Conservation (phyloP, 1,284 basidiomycete species). For the Puccinia sorghi region DNA sequence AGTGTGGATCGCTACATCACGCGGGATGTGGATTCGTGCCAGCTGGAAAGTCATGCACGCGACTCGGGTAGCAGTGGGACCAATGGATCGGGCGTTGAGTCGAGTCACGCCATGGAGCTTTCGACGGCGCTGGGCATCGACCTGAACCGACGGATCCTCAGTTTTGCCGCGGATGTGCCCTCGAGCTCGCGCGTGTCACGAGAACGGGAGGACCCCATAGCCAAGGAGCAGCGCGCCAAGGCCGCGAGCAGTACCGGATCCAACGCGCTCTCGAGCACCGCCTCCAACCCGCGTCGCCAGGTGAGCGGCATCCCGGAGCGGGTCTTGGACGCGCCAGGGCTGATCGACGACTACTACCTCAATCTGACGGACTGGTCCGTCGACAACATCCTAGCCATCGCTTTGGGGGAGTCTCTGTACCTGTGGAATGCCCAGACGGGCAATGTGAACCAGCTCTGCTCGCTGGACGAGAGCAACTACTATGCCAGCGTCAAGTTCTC, state of each 20-base stretch:
- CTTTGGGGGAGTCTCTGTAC: slow-evolving; percentile 77
- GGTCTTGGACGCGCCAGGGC: slow-evolving; percentile 90
- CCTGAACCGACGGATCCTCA: slow-evolving; percentile 59
- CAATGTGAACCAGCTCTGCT: slow-evolving; percentile 69
- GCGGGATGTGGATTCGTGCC: slow-evolving; percentile 35
- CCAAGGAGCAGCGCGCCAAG: slow-evolving; percentile 53
- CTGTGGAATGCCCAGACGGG: slow-evolving; percentile 93
- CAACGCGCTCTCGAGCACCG: slow-evolving; percentile 58
- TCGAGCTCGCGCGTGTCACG: slow-evolving; percentile 53
- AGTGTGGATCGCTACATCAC: slow-evolving; percentile 49
- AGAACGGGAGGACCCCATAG: slow-evolving; percentile 57
- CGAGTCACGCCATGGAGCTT: slow-evolving; percentile 54
- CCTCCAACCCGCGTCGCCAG: slow-evolving; percentile 69
- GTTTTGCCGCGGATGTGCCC: slow-evolving; percentile 60
- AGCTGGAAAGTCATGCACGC: slow-evolving; percentile 23
- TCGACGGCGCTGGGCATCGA: slow-evolving; percentile 57
- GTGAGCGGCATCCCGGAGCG: slow-evolving; percentile 82
- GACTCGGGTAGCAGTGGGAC: slow-evolving; percentile 10
- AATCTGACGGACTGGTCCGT: slow-evolving; percentile 89
- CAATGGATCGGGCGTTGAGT: slow-evolving; percentile 19
- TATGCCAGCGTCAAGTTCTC: slow-evolving; percentile 82
- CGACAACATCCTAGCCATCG: slow-evolving; percentile 83
- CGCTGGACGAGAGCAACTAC: slow-evolving; percentile 57
- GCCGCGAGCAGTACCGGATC: slow-evolving; percentile 55
- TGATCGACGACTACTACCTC: slow-evolving; percentile 95